Base-by-base conservation (phyloP, 192 early-diverging fungal genomes). In the Funneliformis mosseae region DNA sequence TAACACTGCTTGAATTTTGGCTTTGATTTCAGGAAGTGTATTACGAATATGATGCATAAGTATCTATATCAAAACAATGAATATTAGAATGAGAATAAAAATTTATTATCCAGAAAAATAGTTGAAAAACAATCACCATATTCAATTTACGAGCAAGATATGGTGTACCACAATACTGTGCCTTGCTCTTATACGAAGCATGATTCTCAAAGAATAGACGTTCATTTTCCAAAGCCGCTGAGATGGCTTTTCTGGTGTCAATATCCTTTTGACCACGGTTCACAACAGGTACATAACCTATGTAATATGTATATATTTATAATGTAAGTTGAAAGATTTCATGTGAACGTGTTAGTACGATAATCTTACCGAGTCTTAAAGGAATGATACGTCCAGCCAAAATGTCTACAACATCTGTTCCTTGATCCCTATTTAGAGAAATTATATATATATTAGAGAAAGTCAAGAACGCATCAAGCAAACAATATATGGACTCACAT, bases 401-500 rank as follows among this genome's bases (percentile, higher is more conserved):
- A 84, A 99, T 98, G 82, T 99, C 98, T 60, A 99, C 96, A 11
- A 99, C 97, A 86, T 99, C 98, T 18, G 98, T 99, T 46, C 98
- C 98, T 84, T 92, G 88, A 87, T 99, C 98, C 85, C 85, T 87
- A 78, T 59, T 33, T 33, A 33, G 27, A 59, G 43, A 25, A 16
- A 63, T 9, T 62, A 16, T 2, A 21, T 27, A 28, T 42, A 73
- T 28, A 60, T 61, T 42, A 45, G n/a, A 60, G 14, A 3, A 48
- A 45, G 41, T 10, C 5, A 18, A 16, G 38, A 23, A 39, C 8
- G 27, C 25, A 8, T n/a, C 48, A 60, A 76, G 60, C 14, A 8
- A 59, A 14, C n/a, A 5, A 33, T 14, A n/a, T 38, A 25, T 48
- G 12, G 59, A 10, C 85, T 74, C 83, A 87, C 98, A 99, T 99